phyloP scores from a whole-genome alignment of 805 yeast species.

The Candida germanica region DNA sequence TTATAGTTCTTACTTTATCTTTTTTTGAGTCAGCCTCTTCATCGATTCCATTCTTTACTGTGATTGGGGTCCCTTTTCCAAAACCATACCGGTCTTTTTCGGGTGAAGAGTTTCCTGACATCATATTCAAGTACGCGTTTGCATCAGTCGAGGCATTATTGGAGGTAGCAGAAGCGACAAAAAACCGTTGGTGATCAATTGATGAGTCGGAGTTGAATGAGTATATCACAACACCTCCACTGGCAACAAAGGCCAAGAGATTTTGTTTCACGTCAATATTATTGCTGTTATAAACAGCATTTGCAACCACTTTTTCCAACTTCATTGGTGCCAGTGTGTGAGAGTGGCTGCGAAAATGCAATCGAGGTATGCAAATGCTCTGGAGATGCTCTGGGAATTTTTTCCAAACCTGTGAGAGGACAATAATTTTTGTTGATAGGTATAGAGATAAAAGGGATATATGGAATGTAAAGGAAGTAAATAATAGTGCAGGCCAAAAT shows the following conservation, averaged over 20 bases:
- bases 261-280: conserved; percentile 40
- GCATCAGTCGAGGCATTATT: background rate
- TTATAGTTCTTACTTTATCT: conserved; percentile 49
- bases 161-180: conserved; percentile 42
- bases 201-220: conserved; percentile 17
- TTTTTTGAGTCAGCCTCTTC: conserved; percentile 10
- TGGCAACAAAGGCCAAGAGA: conserved; percentile 51
- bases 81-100: conserved; percentile 35
- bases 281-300: conserved; percentile 40
- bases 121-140: conserved; percentile 2
- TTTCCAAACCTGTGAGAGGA: no score
- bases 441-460: no score
- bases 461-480: no score
- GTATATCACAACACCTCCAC: conserved; percentile 59
- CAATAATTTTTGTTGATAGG: no score
- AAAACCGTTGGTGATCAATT: conserved; percentile 42
- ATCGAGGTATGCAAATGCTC: no score
- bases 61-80: conserved; percentile 13
- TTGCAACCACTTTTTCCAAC: conserved; percentile 34
- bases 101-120: background rate
- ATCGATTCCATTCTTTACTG: conserved; percentile 5
- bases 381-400: no score
- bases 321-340: no score
- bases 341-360: no score
- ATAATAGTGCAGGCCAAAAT: no score